Base-by-base conservation (phyloP, 495 filamentous ascomycete genomes). In the Venustampulla echinocandica region DNA sequence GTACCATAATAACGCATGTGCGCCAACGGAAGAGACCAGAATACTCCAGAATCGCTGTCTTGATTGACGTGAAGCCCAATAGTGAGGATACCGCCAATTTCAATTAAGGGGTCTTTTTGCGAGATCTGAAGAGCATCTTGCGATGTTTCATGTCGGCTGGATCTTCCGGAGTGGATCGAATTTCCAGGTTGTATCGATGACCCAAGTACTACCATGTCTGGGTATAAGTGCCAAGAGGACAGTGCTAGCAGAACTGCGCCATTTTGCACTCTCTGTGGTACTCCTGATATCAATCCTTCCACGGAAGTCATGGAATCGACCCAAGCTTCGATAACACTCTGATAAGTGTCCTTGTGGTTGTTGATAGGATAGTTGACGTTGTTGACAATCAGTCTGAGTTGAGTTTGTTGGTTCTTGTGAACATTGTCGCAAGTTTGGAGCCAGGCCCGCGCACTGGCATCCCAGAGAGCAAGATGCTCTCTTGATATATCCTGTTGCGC, bases 171-270 rank as follows among this genome's bases (percentile, higher is more conserved):
- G n/a, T n/a, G n/a, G n/a, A n/a, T n/a, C n/a, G n/a, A n/a, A n/a
- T n/a, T n/a, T n/a, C n/a, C n/a, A n/a, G n/a, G n/a, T n/a, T n/a
- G n/a, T n/a, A n/a, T n/a, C n/a, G n/a, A n/a, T n/a, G 19, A 20
- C 4, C 46, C 45, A 38, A 60, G 42, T 2, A 66, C 58, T 3
- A 55, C 24, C 18, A 69, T 55, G 41, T 69, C 53, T 1, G 64
- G 63, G 49, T 63, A 69, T 4, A 69, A n/a, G 49, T 69, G 63
- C 66, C 64, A 69, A 2, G 63, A 49, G 6, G 47, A 50, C 3
- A 69, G 50, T 9, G 38, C 64, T 4, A 69, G 37, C 5, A 69
- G 28, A 13, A 49, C 44, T 6, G 52, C 43, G 24, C 56, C 63
- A 36, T 52, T 42, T 4, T 52, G 19, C 6, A 58, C 49, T 11